Base-by-base conservation (phyloP, 1,139 yeast species). In the Lodderomyces orthopsilosis region DNA sequence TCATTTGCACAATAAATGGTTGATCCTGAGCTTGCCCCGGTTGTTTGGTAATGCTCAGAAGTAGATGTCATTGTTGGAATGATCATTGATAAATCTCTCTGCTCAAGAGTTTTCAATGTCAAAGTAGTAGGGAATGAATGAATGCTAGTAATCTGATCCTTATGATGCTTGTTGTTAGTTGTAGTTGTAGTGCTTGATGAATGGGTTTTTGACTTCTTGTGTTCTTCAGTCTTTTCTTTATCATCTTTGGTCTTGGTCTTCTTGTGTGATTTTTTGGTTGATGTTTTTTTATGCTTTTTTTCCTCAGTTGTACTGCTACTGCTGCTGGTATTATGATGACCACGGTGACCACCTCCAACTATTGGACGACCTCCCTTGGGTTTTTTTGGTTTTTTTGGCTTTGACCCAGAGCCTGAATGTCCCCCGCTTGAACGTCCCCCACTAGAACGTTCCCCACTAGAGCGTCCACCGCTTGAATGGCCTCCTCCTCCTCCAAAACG, bases 401-500 rank as follows among this genome's bases (percentile, higher is more conserved):
- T 15, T 7, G 34, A 30, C 5, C 34, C 34, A 3, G 19, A 14
- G 19, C 34, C 19, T 15, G 34, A 30, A 30, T 30, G 18, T 4
- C 34, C 19, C 7, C 34, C 34, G 12, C 34, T 17, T 8, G 34
- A 15, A 4, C n/a, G 14, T 8, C 34, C 34, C 4, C 34, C 19
- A n/a, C 32, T 14, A 6, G 32, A 13, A 6, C 9, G 18, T 13
- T 17, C 32, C n/a, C 32, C 32, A 13, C 32, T 10, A 5, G 19
- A 30, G 9, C 15, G 34, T 7, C 34, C 34, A 2, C 34, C 34
- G 4, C 34, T 13, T n/a, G 34, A 30, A 9, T 30, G 34, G 6
- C 32, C 27, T 10, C 27, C 32, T 27, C 32, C 32, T 30, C 34
- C 34, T 30, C 34, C 34, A 30, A 19, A 19, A 30, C 34, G 34